Evolutionary conservation across 2,329 filamentous ascomycete genomes (phyloP), one percentile per base, ranked within the genome.

Genomic region (Aspergillus transmontanensis): DNA sequence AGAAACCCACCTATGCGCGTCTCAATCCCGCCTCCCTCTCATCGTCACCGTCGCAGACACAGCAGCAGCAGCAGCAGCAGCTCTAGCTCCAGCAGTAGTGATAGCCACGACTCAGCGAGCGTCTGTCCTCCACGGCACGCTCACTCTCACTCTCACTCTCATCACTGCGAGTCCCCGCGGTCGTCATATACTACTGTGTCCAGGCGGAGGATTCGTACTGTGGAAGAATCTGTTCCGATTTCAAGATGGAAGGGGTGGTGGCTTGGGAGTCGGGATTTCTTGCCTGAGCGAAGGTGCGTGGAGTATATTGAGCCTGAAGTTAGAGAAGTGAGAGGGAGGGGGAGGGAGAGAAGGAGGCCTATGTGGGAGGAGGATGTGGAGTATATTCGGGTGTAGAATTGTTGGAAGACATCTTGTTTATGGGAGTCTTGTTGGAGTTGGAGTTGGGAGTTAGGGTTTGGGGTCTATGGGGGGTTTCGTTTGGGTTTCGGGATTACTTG

Each of bases 321-420:
- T 19, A 58, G 61, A 34, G 32, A 55, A 5, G 41, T 58, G 53
- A 45, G 32, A 43, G 36, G 48, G 34, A 58, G 48, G 21, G 36
- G 57, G 43, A 58, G 48, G 26, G 36, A 53, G 21, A 41, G 45
- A 5, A 51, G 62, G n/a, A 51, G 64, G 23, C 48, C 48, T 32
- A 58, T 51, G 14, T 62, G 59, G 19, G 51, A 53, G 43, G 62
- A 66, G 58, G 62, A 64, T n/a, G 61, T 69, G 26, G 59, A 66
- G 34, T 69, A 66, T 68, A 67, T 70, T 62, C 39, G 60, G 54
- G n/a, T 23, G 54, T 51, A 41, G 65, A 63, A 43, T 41, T 19
- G 19, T 9, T 16, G 5, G 12, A 36, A 12, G 11, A 34, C 11
- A 34, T 23, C 14, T 21, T 36, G 26, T 28, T 28, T 12, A 14